A percentile compares a stretch with the other conserved stretches of the same genome.
Conservation (phyloP, 1,139 yeast genomes). For the Yamadazyma atlantica region DNA sequence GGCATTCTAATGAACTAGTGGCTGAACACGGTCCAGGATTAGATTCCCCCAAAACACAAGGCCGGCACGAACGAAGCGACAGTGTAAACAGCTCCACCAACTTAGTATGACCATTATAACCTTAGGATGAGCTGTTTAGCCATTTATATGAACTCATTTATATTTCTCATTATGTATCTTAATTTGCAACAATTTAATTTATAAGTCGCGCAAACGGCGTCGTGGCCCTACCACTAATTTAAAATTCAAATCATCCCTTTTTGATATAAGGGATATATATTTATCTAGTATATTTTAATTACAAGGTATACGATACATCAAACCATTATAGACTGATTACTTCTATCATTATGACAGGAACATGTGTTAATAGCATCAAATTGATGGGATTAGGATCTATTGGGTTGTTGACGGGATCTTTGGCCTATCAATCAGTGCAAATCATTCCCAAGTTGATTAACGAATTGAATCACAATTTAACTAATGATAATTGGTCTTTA, state of each 20-base stretch:
- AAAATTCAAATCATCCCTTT: neutral
- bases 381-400: conserved; percentile 52
- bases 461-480: conserved; percentile 21
- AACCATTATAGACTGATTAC: conserved; percentile 29
- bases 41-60: conserved; percentile 8
- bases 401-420: conserved; percentile 48
- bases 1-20: too few relatives aligned
- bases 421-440: conserved; percentile 35
- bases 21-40: too few relatives aligned
- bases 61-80: conserved; percentile 4
- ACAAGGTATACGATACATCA: neutral
- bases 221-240: neutral
- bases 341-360: conserved; percentile 44
- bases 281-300: neutral
- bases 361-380: conserved; percentile 51
- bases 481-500: conserved; percentile 8
- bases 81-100: conserved; percentile 11
- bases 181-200: too few relatives aligned
- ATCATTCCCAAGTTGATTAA: conserved; percentile 37
- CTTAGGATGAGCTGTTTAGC: too few relatives aligned
- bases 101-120: too few relatives aligned
- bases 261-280: too few relatives aligned
- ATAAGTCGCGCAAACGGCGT: neutral
- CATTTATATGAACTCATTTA: too few relatives aligned
- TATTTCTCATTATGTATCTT: too few relatives aligned